Conservation (phyloP, 352 stramenopile species). For the Globisporangium abappressorium region DNA sequence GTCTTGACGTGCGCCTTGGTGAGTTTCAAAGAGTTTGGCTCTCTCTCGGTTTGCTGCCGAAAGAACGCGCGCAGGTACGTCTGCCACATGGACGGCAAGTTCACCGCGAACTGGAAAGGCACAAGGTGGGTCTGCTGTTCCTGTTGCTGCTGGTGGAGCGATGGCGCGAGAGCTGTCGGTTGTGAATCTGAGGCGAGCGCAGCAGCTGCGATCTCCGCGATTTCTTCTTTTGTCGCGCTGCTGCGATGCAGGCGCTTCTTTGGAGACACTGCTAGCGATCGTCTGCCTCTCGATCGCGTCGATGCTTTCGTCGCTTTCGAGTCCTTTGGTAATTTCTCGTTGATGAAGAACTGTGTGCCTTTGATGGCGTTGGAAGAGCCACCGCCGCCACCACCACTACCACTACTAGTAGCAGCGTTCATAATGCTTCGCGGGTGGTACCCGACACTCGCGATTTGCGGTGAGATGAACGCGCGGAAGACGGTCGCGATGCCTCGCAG, state of each 20-base stretch:
- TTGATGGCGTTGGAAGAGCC: not conserved
- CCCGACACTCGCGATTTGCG: conserved; percentile 39
- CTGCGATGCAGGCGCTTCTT: conserved; percentile 20
- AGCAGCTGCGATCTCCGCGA: conserved; percentile 11
- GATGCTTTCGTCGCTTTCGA: conserved; percentile 5
- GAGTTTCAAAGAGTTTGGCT: conserved; percentile 19
- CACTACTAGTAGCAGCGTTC: not conserved
- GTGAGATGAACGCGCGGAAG: conserved; percentile 41
- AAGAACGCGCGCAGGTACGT: conserved; percentile 32
- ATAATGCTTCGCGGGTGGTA: conserved; percentile 40
- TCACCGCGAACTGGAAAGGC: conserved; percentile 1
- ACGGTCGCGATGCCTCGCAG: conserved; percentile 42
- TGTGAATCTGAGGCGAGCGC: not conserved
- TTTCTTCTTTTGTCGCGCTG: conserved; percentile 20
- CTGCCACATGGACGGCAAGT: conserved; percentile 36
- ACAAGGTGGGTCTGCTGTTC: conserved; percentile 4
- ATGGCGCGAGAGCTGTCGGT: not conserved
- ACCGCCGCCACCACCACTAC: not conserved
- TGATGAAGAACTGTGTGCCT: conserved; percentile 7
- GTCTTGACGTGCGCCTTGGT: conserved; percentile 33
- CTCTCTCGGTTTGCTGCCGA: conserved; percentile 6
- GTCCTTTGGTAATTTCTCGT: conserved; percentile 16
- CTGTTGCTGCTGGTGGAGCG: not conserved
- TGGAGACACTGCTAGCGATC: not conserved
- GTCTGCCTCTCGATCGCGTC: conserved; percentile 1